Conservation (phyloP, 2,329 filamentous ascomycete genomes). For the Penicillium sp. region DNA sequence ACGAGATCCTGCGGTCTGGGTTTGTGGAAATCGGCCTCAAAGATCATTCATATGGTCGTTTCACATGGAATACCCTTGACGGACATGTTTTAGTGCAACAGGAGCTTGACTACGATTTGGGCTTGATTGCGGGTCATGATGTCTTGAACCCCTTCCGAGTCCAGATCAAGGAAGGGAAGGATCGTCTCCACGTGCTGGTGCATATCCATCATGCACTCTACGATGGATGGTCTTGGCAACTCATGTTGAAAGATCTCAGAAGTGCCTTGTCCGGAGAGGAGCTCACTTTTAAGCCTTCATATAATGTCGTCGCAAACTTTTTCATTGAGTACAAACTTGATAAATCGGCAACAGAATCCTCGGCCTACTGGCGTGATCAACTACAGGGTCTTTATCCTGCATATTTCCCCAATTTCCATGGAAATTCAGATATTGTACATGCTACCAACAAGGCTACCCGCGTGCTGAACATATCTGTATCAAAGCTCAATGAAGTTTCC, state of each 20-base stretch:
- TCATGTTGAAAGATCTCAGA: constrained; percentile 67
- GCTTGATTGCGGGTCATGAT: constrained; percentile 32
- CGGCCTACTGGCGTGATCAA: constrained; percentile 68
- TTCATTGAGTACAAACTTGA: constrained; percentile 35
- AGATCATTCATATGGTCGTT: constrained; percentile 55
- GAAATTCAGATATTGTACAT: constrained; percentile 27
- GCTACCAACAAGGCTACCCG: constrained; percentile 29
- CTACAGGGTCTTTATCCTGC: constrained; percentile 57
- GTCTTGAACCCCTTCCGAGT: constrained; percentile 61
- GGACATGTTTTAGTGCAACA: constrained; percentile 47
- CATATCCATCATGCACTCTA: constrained; percentile 81
- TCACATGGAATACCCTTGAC: constrained; percentile 60
- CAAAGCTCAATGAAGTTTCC: constrained; percentile 39
- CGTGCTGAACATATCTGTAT: constrained; percentile 36
- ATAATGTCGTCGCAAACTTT: constrained; percentile 57
- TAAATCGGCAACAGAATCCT: constrained; percentile 43
- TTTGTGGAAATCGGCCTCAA: constrained; percentile 57
- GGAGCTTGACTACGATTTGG: constrained; percentile 41
- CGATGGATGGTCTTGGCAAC: constrained; percentile 88
- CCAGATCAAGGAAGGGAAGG: constrained; percentile 47
- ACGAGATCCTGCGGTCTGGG: constrained; percentile 70
- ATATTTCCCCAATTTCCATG: constrained; percentile 59
- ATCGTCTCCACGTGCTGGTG: constrained; percentile 41
- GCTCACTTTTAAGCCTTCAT: constrained; percentile 53
- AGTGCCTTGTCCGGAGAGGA: constrained; percentile 44